phyloP scores from a whole-genome alignment of 164 flowering plant species.

The Vitis vinifera region ASM3070453v1 NC_081809.1:3244501-3245000 shows the following conservation, averaged over 20 bases:
- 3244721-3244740: constrained; percentile 8
- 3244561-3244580: background rate
- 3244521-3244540: constrained; percentile 98
- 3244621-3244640: constrained; percentile 95
- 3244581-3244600: background rate
- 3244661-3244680: constrained; percentile 86
- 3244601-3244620: constrained; percentile 19
- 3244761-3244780: background rate
- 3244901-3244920: too few relatives aligned
- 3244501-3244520: constrained; percentile 91
- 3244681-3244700: constrained; percentile 87
- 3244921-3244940: too few relatives aligned
- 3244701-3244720: constrained; percentile 67
- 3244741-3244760: background rate
- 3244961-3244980: too few relatives aligned
- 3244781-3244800: constrained; percentile 80
- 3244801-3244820: constrained; percentile 81
- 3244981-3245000: too few relatives aligned
- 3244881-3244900: too few relatives aligned
- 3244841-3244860: background rate
- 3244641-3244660: constrained; percentile 76
- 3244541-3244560: constrained; percentile 1
- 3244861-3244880: background rate
- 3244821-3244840: constrained; percentile 42
- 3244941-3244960: too few relatives aligned